Evolutionary conservation across 2,329 filamentous ascomycete species (phyloP).

Genomic region (Hypoxylon sp.): DNA sequence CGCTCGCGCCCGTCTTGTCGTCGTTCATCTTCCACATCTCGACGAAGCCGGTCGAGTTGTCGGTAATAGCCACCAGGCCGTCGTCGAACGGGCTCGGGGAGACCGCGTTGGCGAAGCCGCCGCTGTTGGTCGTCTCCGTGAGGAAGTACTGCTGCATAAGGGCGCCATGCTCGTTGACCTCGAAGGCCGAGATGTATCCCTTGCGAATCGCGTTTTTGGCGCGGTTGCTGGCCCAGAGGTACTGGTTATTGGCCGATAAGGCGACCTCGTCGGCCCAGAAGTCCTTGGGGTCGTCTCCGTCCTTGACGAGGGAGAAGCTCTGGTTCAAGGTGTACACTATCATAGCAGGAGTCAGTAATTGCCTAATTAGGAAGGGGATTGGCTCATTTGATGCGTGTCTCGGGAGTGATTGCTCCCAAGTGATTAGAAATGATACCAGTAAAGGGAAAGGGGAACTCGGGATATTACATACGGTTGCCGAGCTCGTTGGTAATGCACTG

Average conservation of each 20-base stretch:
- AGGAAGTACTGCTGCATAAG: constrained; percentile 51
- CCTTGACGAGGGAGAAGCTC: constrained; percentile 43
- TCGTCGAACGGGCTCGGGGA: constrained; percentile 51
- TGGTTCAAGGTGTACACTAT: constrained; percentile 24
- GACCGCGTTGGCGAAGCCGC: constrained; percentile 53
- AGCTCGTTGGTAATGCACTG: constrained; percentile 28
- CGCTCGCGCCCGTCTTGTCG: constrained; percentile 12
- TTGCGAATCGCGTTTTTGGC: constrained; percentile 31
- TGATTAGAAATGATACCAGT: too few relatives aligned
- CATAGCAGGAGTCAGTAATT: too few relatives aligned
- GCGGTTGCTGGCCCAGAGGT: constrained; percentile 51
- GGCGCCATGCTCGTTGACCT: constrained; percentile 44
- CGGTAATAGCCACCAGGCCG: constrained; percentile 50
- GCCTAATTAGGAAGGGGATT: too few relatives aligned
- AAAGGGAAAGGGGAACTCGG: too few relatives aligned
- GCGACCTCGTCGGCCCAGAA: constrained; percentile 53
- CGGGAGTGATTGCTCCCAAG: too few relatives aligned
- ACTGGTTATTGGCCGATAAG: constrained; percentile 44
- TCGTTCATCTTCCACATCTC: constrained; percentile 51
- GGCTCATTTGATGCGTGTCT: too few relatives aligned
- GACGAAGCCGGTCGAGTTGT: constrained; percentile 52
- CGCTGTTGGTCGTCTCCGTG: constrained; percentile 49
- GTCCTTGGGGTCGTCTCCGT: constrained; percentile 35
- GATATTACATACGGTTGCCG: too few relatives aligned
- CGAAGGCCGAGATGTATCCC: constrained; percentile 53